phyloP scores from a whole-genome alignment of 176 grass and related monocot species.

The Cenchrus americanus region DNA sequence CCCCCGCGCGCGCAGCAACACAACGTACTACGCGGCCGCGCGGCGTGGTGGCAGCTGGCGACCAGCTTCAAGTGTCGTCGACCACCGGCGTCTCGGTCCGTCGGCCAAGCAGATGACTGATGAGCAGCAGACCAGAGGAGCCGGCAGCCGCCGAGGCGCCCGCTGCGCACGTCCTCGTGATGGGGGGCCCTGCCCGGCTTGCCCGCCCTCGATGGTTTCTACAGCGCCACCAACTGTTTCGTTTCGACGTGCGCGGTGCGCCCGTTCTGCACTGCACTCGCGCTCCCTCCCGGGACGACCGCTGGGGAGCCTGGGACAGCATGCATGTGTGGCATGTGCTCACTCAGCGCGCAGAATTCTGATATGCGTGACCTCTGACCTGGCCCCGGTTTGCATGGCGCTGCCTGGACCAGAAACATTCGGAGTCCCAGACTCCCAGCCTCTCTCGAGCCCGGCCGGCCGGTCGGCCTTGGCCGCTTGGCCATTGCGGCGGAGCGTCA shows the following conservation, averaged over 20 bases:
- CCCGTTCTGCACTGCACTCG: background rate
- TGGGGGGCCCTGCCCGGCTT: no score
- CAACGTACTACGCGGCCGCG: background rate
- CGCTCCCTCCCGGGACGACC: background rate
- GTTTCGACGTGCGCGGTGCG: background rate
- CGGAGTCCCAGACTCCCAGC: background rate
- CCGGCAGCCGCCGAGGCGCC: no score
- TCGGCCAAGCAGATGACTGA: no score
- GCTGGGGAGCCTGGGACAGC: background rate
- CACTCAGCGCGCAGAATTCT: background rate
- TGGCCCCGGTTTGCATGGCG: background rate
- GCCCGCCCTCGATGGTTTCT: background rate
- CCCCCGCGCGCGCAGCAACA: constrained; percentile 4
- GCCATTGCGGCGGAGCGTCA: no score
- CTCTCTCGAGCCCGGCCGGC: background rate
- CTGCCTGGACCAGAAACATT: background rate
- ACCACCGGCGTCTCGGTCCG: no score
- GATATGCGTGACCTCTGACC: background rate
- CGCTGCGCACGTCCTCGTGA: background rate
- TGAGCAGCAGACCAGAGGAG: no score
- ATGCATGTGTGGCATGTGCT: background rate
- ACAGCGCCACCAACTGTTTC: background rate
- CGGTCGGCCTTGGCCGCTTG: background rate
- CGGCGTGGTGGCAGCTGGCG: background rate
- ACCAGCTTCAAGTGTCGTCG: background rate